Conservation (phyloP, 352 stramenopile species). For the Phytophthora agathidicida region DNA sequence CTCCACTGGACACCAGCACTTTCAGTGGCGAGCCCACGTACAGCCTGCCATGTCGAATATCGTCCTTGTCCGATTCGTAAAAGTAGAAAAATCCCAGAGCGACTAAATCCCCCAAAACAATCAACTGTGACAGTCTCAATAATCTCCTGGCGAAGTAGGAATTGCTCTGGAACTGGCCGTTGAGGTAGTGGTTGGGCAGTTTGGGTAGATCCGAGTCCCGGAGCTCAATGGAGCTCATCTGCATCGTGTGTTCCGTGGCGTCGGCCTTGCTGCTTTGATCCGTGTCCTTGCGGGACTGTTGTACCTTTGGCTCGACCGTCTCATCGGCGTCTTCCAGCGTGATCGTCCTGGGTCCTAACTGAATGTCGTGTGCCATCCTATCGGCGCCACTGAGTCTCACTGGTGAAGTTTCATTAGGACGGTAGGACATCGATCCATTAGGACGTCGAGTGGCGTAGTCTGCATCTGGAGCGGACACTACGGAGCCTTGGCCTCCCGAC, state of each 20-base stretch:
- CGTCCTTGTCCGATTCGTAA: conserved; percentile 31
- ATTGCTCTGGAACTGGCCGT: conserved; percentile 73
- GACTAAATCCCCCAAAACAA: conserved; percentile 60
- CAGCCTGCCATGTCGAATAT: conserved; percentile 40
- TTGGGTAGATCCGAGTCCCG: conserved; percentile 29
- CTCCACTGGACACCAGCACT: conserved; percentile 43
- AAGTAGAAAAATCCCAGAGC: conserved; percentile 72
- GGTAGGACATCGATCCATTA: background rate
- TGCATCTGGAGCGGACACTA: conserved; percentile 7
- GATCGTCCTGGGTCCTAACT: conserved; percentile 14
- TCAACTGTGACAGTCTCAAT: conserved; percentile 62
- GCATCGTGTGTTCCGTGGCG: conserved; percentile 34
- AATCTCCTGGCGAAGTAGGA: conserved; percentile 81
- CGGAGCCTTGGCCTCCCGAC: conserved; percentile 13
- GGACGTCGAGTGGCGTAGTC: conserved; percentile 3
- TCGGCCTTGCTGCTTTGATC: conserved; percentile 28
- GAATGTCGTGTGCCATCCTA: conserved; percentile 19
- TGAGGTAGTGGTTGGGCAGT: conserved; percentile 52
- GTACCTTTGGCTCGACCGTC: background rate
- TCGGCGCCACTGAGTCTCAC: conserved; percentile 16
- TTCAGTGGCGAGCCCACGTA: conserved; percentile 54
- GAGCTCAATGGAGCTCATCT: conserved; percentile 40
- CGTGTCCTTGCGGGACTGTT: conserved; percentile 12
- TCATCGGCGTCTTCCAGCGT: conserved; percentile 18
- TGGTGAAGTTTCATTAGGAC: background rate